Evolutionary conservation across 2,329 filamentous ascomycete species (phyloP), one percentile per base, ranked within the genome.

Genomic region (Leptodontidium sp.): DNA sequence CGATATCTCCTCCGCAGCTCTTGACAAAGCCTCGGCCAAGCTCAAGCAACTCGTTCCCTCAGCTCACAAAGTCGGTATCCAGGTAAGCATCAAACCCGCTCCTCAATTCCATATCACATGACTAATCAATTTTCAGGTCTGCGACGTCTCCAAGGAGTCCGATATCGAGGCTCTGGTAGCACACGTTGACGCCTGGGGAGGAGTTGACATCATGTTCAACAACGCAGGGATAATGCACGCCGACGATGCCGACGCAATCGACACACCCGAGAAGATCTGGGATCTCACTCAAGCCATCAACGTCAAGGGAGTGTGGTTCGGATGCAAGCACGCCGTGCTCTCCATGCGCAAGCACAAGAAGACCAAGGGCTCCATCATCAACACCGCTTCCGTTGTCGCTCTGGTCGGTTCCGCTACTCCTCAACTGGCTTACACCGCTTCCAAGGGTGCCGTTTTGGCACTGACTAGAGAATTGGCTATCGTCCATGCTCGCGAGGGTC

Each of bases 181-280:
- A 59, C 81, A 85, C 17, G 80, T 91, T 40, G 91, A 93, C 76
- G 79, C 84, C 29, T 91, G 90, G 88, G 91, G 91, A 71, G 91
- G 91, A 49, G 80, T 91, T 0, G 91, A 93, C 75, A 84, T 93
- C 75, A 89, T 93, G 75, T 93, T 93, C 86, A 93, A 93, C 84
- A 93, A 93, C 75, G 91, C 91, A 17, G 91, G 91, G 17, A 93
- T 93, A 74, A 93, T 93, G 91, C 91, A 93, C 78, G 85, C 85
- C 26, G 84, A 91, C 68, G 87, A 89, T 72, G 84, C 82, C 4
- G 85, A 89, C 77, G 90, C 91, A 21, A 82, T 92, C 73, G 85
- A 89, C 74, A 93, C 90, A 1, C 85, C 89, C 0, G 91, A 93
- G 80, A 88, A 88, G 77, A 91, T 93, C 79, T 93, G 91, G 91